Conservation (phyloP, 2,329 filamentous ascomycete species). For the Chrysoporthe austroafricana region DNA sequence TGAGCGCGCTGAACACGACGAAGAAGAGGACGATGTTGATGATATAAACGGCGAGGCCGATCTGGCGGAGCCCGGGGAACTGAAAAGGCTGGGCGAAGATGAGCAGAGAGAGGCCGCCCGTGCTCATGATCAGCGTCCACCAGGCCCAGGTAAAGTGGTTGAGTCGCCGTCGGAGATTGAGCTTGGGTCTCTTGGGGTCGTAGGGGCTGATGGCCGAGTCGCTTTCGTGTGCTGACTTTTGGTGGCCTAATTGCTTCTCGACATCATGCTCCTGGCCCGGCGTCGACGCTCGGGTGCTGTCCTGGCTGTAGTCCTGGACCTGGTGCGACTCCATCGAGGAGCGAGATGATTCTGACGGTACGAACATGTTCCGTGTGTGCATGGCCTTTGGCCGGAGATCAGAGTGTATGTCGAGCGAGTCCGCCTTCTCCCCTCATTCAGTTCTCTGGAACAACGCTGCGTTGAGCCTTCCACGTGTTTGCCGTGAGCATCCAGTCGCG, state of each 20-base stretch:
- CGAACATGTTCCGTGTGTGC: conserved; percentile 5
- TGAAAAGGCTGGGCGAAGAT: conserved; percentile 65
- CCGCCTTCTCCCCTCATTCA: conserved; percentile 13
- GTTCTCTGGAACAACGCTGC: background rate
- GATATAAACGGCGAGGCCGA: conserved; percentile 70
- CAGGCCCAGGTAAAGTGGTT: conserved; percentile 72
- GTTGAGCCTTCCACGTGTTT: background rate
- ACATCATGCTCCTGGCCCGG: conserved; percentile 21
- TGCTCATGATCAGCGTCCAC: conserved; percentile 78
- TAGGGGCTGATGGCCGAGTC: conserved; percentile 20
- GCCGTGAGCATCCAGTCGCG: background rate
- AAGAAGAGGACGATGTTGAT: conserved; percentile 69
- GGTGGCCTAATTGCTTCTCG: conserved; percentile 17
- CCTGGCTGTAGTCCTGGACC: conserved; percentile 9
- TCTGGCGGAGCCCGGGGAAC: conserved; percentile 65
- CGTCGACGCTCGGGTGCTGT: conserved; percentile 24
- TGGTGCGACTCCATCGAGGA: background rate
- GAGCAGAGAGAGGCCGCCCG: conserved; percentile 69
- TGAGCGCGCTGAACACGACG: conserved; percentile 56
- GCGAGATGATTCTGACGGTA: background rate
- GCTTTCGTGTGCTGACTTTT: background rate
- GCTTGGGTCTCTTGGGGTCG: conserved; percentile 39
- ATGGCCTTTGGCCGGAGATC: conserved; percentile 4
- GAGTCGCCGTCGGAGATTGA: conserved; percentile 50
- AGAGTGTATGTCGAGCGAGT: background rate